Evolutionary conservation across 306 rosid species (phyloP), one percentile per base, ranked within the genome.

Genomic region (Rosa lucieae): DNA sequence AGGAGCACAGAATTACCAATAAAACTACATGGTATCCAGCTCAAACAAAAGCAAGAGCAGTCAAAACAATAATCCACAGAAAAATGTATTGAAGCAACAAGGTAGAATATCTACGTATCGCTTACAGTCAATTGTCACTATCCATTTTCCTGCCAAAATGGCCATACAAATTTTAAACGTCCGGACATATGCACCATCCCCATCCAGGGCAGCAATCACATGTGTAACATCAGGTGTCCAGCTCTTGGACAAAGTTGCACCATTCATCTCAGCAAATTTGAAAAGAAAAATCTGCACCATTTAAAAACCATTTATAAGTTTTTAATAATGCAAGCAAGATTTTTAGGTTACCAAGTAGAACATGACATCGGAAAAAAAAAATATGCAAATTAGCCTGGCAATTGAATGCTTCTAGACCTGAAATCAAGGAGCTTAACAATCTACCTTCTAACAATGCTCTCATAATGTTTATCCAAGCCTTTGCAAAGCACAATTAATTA

Each of bases 181-280:
- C 84, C 99, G 84, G 32, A 93, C 84, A 84, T 94, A 95, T 42
- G 97, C 96, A 78, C 93, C 98, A 17, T 89, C 87, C 69, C 82
- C 90, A 84, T 93, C 92, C 7, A 88, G 85, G 61, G 97, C 89
- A 42, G 98, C 99, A 76, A 95, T 87, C 73, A 93, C 90, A 73
- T 93, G 99, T 18, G 97, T 93, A 73, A 93, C 98, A 65, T 91
- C 70, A 26, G 88, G 84, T 53, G 83, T 89, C 99, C 99, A 95
- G 53, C 46, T 81, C 86, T 88, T 95, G 49, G 92, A 84, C 79
- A 95, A 94, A 10, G 77, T 79, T 23, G 92, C 92, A 74, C 97
- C 94, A 42, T 52, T 76, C 74, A 72, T 85, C 61, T 78, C 82
- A 37, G 96, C 94, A 81, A 89, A 87, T 73, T 90, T 82, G 82